phyloP scores from a whole-genome alignment of 805 yeast genomes.

The Priceomyces medius region DNA sequence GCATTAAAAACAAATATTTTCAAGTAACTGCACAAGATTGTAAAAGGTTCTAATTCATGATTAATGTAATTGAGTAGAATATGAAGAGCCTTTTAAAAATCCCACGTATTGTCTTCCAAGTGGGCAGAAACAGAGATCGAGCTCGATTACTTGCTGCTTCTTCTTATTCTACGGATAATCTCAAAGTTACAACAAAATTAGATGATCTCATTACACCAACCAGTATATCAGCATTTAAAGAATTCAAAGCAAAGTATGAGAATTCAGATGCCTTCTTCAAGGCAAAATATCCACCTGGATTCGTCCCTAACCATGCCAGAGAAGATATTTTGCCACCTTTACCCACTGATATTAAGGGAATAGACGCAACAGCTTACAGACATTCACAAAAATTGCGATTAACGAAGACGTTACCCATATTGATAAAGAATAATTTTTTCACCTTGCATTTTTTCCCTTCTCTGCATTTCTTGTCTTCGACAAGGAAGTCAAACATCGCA shows the following conservation, averaged over 20 bases:
- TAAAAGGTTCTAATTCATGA: too few species aligned
- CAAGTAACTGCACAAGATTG: too few species aligned
- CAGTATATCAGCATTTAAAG: background rate
- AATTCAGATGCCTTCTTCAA: slow-evolving; percentile 8
- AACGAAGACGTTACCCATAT: slow-evolving; percentile 14
- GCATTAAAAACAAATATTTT: background rate
- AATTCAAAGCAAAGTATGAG: slow-evolving; percentile 3
- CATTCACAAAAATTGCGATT: slow-evolving; percentile 10
- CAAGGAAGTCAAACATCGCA: slow-evolving; percentile 40
- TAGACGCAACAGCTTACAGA: slow-evolving; percentile 23
- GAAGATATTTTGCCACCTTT: slow-evolving; percentile 21
- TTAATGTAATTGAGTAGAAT: too few species aligned
- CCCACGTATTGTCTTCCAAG: too few species aligned
- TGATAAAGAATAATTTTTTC: slow-evolving; percentile 21
- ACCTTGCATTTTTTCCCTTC: slow-evolving; percentile 29
- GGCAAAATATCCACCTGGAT: background rate
- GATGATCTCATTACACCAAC: background rate
- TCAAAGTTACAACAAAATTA: too few species aligned
- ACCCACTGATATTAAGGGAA: slow-evolving; percentile 37
- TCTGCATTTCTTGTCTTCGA: slow-evolving; percentile 23
- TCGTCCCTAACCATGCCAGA: slow-evolving; percentile 9
- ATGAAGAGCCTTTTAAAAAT: too few species aligned
- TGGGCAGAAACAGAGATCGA: too few species aligned
- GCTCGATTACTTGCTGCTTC: too few species aligned
- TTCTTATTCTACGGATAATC: too few species aligned